These are phyloP conservation scores for Phaeotremella skinneri DNA, from an alignment of 768 basidiomycete genomes.

Conservation along the genomic window DNA sequence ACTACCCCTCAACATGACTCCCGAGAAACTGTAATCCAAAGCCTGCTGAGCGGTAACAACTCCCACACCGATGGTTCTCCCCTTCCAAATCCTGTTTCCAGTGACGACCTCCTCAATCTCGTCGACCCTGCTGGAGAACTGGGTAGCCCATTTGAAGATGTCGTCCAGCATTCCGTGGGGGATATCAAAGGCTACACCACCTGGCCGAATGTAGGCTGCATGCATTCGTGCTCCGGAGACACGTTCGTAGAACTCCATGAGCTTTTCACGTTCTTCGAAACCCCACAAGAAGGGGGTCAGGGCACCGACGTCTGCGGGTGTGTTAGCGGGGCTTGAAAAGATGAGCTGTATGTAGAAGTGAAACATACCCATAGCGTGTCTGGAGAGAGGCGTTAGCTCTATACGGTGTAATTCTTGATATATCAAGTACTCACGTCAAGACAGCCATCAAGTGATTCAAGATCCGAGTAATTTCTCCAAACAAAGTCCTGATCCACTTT, in stretches of 20 bases:
- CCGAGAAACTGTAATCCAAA: slow-evolving; percentile 86
- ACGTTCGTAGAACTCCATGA: slow-evolving; percentile 99
- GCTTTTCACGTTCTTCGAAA: slow-evolving; percentile 98
- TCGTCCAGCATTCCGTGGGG: slow-evolving; percentile 98
- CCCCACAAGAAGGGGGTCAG: slow-evolving; percentile 99
- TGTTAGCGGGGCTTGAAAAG: slow-evolving; percentile 53
- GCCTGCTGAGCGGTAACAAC: slow-evolving; percentile 89
- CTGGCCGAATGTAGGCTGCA: slow-evolving; percentile 95
- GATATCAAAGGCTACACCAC: slow-evolving; percentile 95
- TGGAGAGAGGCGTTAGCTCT: slow-evolving; percentile 2
- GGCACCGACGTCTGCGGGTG: slow-evolving; percentile 72
- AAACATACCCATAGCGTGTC: slow-evolving; percentile 42
- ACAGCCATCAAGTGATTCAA: slow-evolving; percentile 98
- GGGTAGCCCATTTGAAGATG: slow-evolving; percentile 96
- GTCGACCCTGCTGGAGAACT: slow-evolving; percentile 83
- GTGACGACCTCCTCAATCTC: slow-evolving; percentile 98
- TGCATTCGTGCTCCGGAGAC: slow-evolving; percentile 97
- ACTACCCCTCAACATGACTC: slow-evolving; percentile 93
- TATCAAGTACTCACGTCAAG: slow-evolving; percentile 59
- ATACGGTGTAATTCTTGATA: neutral
- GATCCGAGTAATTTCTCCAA: slow-evolving; percentile 93
- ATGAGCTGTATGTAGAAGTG: neutral
- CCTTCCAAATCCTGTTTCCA: slow-evolving; percentile 97
- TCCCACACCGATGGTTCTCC: slow-evolving; percentile 85
- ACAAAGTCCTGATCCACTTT: slow-evolving; percentile 95